Percentiles rank a stretch among this genome's conserved stretches.
Conservation (phyloP, 257 asterid genomes). For the Solanum dulcamara region DNA sequence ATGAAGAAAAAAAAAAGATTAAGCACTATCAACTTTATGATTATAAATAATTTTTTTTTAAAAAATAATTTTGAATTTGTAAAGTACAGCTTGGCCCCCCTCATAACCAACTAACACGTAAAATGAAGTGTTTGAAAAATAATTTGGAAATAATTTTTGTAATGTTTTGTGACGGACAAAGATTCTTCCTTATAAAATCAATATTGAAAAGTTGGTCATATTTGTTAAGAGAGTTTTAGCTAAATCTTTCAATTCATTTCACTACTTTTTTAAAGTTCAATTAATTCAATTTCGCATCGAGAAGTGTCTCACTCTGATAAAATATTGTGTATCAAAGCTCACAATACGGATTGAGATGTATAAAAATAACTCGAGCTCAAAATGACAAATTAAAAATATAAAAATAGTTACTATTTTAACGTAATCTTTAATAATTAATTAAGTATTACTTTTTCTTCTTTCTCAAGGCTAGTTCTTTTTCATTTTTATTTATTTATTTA, state of each 20-base stretch:
- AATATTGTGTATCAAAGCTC: not conserved
- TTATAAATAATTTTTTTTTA: not conserved
- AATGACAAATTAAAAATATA: not conserved
- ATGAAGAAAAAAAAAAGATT: not conserved
- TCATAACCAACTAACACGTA: slow-evolving; percentile 10
- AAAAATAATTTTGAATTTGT: not conserved
- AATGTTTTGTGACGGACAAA: not conserved
- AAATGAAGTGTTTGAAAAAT: not conserved
- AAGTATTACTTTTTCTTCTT: not conserved
- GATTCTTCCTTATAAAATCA: slow-evolving; percentile 15
- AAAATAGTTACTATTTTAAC: not conserved
- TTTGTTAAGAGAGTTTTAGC: slow-evolving; percentile 11
- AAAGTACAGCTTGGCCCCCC: slow-evolving; percentile 16
- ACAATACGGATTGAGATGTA: too few species aligned
- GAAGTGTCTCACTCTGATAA: fast-evolving
- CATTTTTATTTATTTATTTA: not conserved
- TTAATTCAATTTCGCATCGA: fast-evolving
- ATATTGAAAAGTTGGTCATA: slow-evolving; percentile 15
- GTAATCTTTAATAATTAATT: not conserved
- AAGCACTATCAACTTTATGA: not conserved
- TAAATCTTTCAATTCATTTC: not conserved
- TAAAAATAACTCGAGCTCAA: too few species aligned
- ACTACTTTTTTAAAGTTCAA: not conserved
- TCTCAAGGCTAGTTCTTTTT: not conserved
- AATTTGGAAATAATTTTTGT: not conserved